Evolutionary conservation across 2,329 filamentous ascomycete genomes (phyloP), one percentile per base, ranked within the genome.

Genomic region (Pezicula neosporulosa): DNA sequence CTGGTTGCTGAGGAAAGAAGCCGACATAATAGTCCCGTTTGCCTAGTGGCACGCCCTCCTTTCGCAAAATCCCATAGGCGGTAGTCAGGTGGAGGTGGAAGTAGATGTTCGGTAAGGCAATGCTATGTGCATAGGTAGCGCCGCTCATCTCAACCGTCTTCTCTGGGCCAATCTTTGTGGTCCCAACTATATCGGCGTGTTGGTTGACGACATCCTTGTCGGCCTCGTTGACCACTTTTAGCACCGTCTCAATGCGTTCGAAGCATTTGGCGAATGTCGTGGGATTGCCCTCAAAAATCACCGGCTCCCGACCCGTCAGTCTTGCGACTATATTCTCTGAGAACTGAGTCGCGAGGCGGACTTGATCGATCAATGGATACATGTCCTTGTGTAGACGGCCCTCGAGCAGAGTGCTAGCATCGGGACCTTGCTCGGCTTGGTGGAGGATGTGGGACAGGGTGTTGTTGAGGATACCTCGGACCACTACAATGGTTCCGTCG

Each of bases 31-130:
- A 86, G 59, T 85, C 79, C 50, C 56, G 35, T 72, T 87, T 87
- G 28, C 80, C 81, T 10, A 87, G 8, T 0, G 72, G 68, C 30
- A 85, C 78, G 2, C 83, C 84, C 67, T 81, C 75, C 60, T 72
- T 76, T 54, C 84, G 72, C 64, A 86, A 60, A 55, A 87, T 82
- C 30, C 67, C 71, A 68, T 87, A 87, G 10, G 79, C 72, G 9
- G 73, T 82, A 6, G 65, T 72, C 9, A 80, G 53, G 63, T 87
- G 84, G 66, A 87, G n/a, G n/a, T n/a, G n/a, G n/a, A n/a, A 87
- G 70, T 75, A 84, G 57, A 85, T 63, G 62, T 86, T 84, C 37
- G 83, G 81, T 36, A 81, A 45, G 6, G 67, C 71, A 63, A 76
- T 82, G 10, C 66, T 68, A 45, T 66, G 63, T 21, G 78, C 61